These are phyloP conservation scores for Xylariaceae sp. DNA, from an alignment of 2,329 filamentous ascomycete genomes.

Conservation along the genomic window DNA sequence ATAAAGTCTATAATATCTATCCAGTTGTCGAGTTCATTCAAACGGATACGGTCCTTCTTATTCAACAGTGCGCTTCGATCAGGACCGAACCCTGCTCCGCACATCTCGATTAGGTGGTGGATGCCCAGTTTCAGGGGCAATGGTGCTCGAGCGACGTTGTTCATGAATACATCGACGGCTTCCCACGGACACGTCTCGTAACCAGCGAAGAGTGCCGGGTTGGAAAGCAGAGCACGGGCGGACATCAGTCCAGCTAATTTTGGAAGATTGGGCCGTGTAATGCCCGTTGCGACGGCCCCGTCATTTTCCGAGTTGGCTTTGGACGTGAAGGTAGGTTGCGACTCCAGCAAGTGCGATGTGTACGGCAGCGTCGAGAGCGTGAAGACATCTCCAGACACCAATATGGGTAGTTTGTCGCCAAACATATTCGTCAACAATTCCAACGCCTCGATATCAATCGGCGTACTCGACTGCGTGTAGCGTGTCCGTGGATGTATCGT, in stretches of 20 bases:
- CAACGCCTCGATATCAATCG: conserved; percentile 59
- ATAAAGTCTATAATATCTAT: conserved; percentile 57
- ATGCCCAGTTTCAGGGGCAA: conserved; percentile 59
- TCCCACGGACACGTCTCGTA: conserved; percentile 54
- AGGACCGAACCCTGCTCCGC: conserved; percentile 49
- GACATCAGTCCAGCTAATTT: conserved; percentile 62
- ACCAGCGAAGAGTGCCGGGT: conserved; percentile 61
- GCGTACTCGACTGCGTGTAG: conserved; percentile 54
- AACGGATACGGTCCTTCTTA: conserved; percentile 49
- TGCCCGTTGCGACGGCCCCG: conserved; percentile 10
- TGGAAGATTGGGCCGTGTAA: conserved; percentile 36
- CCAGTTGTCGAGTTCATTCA: conserved; percentile 49
- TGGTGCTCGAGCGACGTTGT: conserved; percentile 50
- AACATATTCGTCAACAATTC: conserved; percentile 49
- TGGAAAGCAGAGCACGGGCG: conserved; percentile 61
- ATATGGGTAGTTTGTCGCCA: conserved; percentile 52
- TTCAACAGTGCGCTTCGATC: conserved; percentile 51
- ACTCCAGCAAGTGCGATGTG: conserved; percentile 31
- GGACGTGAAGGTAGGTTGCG: conserved; percentile 25
- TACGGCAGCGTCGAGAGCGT: conserved; percentile 48
- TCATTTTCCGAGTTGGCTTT: background rate
- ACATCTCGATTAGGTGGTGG: conserved; percentile 66
- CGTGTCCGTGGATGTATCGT: conserved; percentile 65
- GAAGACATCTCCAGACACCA: conserved; percentile 67
- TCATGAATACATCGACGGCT: conserved; percentile 59